Evolutionary conservation across 768 basidiomycete genomes (phyloP), one percentile per base, ranked within the genome.

Genomic region (Panaeolus papilionaceus): DNA sequence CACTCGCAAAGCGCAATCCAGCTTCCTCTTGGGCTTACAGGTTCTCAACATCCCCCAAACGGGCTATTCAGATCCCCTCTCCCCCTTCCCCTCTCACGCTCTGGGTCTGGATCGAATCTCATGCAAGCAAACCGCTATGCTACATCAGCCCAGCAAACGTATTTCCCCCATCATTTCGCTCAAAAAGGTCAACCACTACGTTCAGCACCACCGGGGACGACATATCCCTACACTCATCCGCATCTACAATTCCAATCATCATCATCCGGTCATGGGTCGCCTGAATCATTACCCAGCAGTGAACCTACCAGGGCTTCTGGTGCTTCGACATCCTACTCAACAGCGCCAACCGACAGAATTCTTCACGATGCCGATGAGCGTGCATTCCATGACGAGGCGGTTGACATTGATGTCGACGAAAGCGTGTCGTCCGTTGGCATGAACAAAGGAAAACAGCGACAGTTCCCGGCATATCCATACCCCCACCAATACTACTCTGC

Each of bases 1-100:
- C 96, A 96, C 75, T 89, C 94, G 0, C 95, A 96, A 73, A 93
- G 92, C 0, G 87, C 87, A 74, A 89, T 92, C 37, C 85, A 89
- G 67, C 85, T 28, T 79, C 86, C 71, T 42, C 11, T 37, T 4
- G 28, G 54, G 0, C 12, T 58, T 70, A 70, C 65, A 71, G 67
- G 40, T 67, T 64, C 67, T 72, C 62, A 61, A 67, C 63, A 51
- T 68, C 11, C 72, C 68, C 44, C 51, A 61, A 68, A 54, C 64
- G 20, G 54, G 6, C 3, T 58, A 4, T 58, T 58, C 54, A 58
- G 54, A 12, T 37, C 54, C 67, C 74, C 64, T 68, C 72, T 38
- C 71, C 70, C 23, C 45, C 62, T 40, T 71, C 70, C 23, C 49
- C 62, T 40, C 67, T 72, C 20, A 70, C 54, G 64, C 71, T 40